Percentiles rank a stretch among this genome's conserved stretches.
phyloP scores from a whole-genome alignment of 2,329 filamentous ascomycete genomes.

The Colletotrichum sp. region DNA sequence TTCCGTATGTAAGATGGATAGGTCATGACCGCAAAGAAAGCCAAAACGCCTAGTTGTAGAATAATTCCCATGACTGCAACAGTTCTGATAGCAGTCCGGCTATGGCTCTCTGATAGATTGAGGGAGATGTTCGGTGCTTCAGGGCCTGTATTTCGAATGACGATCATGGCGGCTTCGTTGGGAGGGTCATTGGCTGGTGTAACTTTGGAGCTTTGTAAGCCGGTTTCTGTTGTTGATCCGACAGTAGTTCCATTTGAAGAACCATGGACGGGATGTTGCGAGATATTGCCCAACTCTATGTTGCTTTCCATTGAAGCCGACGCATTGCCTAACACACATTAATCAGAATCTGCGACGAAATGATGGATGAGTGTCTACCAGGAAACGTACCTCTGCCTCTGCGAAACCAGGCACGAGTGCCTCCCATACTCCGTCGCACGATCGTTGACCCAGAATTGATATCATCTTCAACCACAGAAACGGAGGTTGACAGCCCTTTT shows the following conservation, averaged over 20 bases:
- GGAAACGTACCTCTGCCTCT: background rate
- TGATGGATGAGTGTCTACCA: background rate
- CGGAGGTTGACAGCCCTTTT: background rate
- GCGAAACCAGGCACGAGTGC: background rate
- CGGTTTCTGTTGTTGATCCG: background rate
- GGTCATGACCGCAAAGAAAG: background rate
- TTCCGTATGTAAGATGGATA: background rate
- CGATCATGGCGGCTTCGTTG: background rate
- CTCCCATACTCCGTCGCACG: background rate
- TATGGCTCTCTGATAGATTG: background rate
- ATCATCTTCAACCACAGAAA: background rate
- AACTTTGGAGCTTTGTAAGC: background rate
- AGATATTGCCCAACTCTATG: background rate
- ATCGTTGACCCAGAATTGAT: fast-evolving
- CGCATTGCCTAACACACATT: fast-evolving
- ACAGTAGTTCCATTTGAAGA: background rate
- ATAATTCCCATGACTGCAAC: background rate
- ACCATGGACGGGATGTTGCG: background rate
- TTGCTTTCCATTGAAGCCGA: fast-evolving
- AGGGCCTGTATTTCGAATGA: background rate
- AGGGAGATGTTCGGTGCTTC: background rate
- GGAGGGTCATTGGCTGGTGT: background rate
- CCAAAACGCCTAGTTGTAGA: background rate
- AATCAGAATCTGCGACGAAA: background rate
- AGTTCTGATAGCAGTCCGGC: background rate